Conservation (phyloP, 805 yeast species). For the Metschnikowia koreensis region DNA sequence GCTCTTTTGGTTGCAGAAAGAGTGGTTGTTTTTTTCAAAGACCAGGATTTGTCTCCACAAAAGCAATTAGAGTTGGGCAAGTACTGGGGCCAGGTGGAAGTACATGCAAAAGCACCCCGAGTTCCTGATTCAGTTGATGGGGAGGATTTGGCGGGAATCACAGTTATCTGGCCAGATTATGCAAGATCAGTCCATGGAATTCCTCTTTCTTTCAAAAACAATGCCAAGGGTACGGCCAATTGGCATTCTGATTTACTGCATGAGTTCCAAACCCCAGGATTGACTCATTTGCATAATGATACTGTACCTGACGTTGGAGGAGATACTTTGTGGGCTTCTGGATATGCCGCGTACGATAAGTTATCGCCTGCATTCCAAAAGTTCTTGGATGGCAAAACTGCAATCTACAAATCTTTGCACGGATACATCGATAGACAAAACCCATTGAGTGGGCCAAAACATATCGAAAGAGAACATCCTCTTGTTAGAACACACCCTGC, state of each 20-base stretch:
- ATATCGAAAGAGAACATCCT: constrained; percentile 26
- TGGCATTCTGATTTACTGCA: constrained; percentile 52
- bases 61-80: neutral
- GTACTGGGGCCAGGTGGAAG: constrained; percentile 16
- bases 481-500: constrained; percentile 28
- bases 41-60: neutral
- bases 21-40: neutral
- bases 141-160: constrained; percentile 19
- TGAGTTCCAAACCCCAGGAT: constrained; percentile 54
- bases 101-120: constrained; percentile 10
- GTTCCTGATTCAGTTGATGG: constrained; percentile 14
- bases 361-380: neutral
- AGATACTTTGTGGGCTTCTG: constrained; percentile 46
- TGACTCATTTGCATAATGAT: constrained; percentile 51
- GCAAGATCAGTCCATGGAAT: constrained; percentile 18
- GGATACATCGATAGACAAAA: constrained; percentile 31
- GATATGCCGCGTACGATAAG: neutral
- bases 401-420: constrained; percentile 41
- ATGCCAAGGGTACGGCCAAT: constrained; percentile 16
- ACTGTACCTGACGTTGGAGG: constrained; percentile 51
- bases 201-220: constrained; percentile 24
- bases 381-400: constrained; percentile 19
- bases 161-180: constrained; percentile 30
- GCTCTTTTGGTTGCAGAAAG: neutral
- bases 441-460: constrained; percentile 27